phyloP scores from a whole-genome alignment of 75 land plant species.

The Azolla pinnata region DNA sequence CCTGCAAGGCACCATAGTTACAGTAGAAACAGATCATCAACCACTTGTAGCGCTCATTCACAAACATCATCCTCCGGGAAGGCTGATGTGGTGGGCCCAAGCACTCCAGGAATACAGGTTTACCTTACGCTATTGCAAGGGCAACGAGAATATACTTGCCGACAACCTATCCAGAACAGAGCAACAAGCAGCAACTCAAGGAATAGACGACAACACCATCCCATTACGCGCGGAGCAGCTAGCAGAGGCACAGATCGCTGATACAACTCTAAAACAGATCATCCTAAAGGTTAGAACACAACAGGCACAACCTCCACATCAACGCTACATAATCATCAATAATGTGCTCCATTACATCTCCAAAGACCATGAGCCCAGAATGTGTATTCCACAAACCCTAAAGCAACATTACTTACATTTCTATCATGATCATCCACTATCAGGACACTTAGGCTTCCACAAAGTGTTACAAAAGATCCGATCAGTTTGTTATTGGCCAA shows the following conservation, averaged over 20 bases:
- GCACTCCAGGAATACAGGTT: conserved; percentile 2
- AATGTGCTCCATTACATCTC: background rate
- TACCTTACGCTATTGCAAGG: background rate
- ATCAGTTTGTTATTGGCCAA: background rate
- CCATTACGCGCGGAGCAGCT: background rate
- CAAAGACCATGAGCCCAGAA: background rate
- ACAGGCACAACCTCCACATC: background rate
- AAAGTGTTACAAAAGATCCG: background rate
- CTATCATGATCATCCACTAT: background rate
- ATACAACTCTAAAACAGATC: no score
- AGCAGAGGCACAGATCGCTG: background rate
- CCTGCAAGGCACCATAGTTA: background rate
- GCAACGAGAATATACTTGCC: background rate
- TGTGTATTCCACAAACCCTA: background rate
- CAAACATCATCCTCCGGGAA: background rate
- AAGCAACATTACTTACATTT: background rate
- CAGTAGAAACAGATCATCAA: background rate
- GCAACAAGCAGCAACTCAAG: background rate
- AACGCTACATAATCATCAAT: background rate
- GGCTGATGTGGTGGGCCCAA: background rate
- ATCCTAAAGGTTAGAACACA: background rate
- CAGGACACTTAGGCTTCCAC: background rate
- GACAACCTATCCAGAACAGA: background rate
- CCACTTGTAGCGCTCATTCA: background rate
- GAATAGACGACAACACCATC: background rate